Base-by-base conservation (phyloP, 108 stramenopile species). In the Cyclotella atomus region DNA sequence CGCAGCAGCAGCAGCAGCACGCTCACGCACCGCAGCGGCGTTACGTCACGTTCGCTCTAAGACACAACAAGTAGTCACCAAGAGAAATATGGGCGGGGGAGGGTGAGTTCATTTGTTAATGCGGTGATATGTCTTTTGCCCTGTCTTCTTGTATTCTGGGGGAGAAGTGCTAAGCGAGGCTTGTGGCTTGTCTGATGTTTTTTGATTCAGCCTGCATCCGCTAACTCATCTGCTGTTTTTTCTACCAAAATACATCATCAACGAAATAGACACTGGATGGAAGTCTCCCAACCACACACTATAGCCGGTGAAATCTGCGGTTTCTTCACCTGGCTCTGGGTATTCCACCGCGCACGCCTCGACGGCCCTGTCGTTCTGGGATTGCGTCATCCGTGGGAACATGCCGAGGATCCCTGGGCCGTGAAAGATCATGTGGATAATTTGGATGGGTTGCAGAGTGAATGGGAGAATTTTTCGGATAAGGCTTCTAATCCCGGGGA, bases 301-400 rank as follows among this genome's bases (percentile, higher is more conserved):
- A 61, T 63, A 46, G 69, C 76, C 36, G 90, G 90, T 15, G 92
- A 94, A 83, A 76, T 75, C 15, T 87, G 89, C 36, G 90, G 90
- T 41, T 84, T 87, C 59, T 66, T 94, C 29, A 81, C 81, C n/a
- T 94, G 93, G 93, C 52, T 94, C 15, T 94, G 93, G 93, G 68
- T 94, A 24, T 94, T 94, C 61, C 84, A 90, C 77, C 79, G 93
- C 52, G 88, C 88, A 33, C 71, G 81, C 25, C 77, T 88, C 35
- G 93, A 94, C 65, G 73, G 86, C 17, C 83, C 89, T 9, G 90
- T 91, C 27, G 77, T 94, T 6, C 47, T 94, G 47, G 93, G 93
- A 53, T 85, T 63, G 59, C 82, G 84, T 52, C 90, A 91, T 68
- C 93, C 93, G 21, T 94, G 93, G 93, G 93, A 94, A 28, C 93